Conservation (phyloP, 1,139 yeast species). For the Blastobotrys apis region DNA sequence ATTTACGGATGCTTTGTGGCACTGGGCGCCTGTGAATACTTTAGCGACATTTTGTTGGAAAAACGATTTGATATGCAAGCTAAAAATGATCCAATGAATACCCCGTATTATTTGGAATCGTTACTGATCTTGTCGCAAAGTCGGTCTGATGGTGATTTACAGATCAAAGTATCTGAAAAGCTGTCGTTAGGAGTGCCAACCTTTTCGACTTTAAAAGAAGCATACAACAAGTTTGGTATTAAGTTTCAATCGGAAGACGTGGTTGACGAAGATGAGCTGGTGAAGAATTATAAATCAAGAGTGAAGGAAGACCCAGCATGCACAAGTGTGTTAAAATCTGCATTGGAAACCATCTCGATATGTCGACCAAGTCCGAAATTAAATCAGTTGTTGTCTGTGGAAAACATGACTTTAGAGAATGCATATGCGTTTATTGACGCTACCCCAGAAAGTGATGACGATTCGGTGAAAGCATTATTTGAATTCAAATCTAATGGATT, state of each 20-base stretch:
- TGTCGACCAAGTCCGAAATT: conserved; percentile 40
- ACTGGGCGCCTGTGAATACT: conserved; percentile 57
- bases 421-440: conserved; percentile 60
- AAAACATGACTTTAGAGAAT: conserved; percentile 49
- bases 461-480: conserved; percentile 64
- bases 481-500: conserved; percentile 43
- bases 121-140: conserved; percentile 45
- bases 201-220: conserved; percentile 51
- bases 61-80: conserved; percentile 57
- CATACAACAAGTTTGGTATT: conserved; percentile 54
- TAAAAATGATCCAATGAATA: conserved; percentile 49
- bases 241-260: conserved; percentile 26
- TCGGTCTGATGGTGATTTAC: conserved; percentile 45
- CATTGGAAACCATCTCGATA: conserved; percentile 25
- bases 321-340: conserved; percentile 17
- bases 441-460: conserved; percentile 69
- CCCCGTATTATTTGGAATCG: conserved; percentile 68
- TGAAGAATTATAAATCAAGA: conserved; percentile 25
- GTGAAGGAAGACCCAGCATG: conserved; percentile 18
- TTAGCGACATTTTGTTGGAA: conserved; percentile 58
- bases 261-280: conserved; percentile 25
- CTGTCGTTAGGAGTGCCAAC: conserved; percentile 59
- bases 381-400: conserved; percentile 47
- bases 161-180: conserved; percentile 51
- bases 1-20: conserved; percentile 39